Base-by-base conservation (phyloP, 2,329 filamentous ascomycete species). In the Rhynchosporium graminicola region DNA sequence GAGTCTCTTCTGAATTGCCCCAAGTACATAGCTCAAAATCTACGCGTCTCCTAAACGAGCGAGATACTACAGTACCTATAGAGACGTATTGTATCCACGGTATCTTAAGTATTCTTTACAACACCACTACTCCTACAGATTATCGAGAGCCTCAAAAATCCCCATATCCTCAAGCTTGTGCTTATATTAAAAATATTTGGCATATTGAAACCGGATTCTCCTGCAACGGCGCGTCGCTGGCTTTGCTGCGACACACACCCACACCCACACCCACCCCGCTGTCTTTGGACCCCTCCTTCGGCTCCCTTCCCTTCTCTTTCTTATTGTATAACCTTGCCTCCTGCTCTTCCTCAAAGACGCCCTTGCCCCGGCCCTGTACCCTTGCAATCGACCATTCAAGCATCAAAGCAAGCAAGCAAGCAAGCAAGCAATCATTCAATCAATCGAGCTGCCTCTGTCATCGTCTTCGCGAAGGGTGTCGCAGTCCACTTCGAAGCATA, bases 361-460 rank as follows among this genome's bases (percentile, higher is more conserved):
- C 33, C 33, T 36, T 5, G 33, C 5, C 33, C 6, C 33, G 6
- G 31, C 45, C 45, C 56, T 29, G 45, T 20, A 58, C 33, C 56
- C 56, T 45, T 58, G 56, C 56, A 40, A n/a, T 57, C 52, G 13
- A 55, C 36, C 15, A 48, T 8, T 36, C 33, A 36, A 36, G 33
- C 9, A 36, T 6, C 6, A 5, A 36, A 36, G 33, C 33, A 36
- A 36, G 33, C 33, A 36, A 36, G 5, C 33, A 36, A 36, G 33
- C 33, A 36, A 36, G 9, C 6, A 5, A 36, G 5, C 33, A 36
- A 36, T 5, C 33, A 36, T 36, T 36, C 9, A 36, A 20, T 20
- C 20, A 36, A 36, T 5, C 33, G 38, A 57, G 20, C 28, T 28
- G 31, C 50, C n/a, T n/a, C 50, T 20, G 31, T n/a, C 50, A 28